Base-by-base conservation (phyloP, 1,284 basidiomycete species). In the Tilletia walkeri region DNA sequence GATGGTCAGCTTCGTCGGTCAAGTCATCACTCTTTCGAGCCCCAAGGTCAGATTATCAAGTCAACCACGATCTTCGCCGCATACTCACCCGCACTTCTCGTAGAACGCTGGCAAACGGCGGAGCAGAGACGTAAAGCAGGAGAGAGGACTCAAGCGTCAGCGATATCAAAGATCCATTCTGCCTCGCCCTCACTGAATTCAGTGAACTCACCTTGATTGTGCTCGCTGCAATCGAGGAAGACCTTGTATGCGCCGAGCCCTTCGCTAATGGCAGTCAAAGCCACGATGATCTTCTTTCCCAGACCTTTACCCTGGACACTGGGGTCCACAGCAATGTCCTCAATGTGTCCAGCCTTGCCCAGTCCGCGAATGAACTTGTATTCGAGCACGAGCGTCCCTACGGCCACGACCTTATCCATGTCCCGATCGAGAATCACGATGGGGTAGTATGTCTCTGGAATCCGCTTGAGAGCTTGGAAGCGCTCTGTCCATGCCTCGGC, bases 291-390 rank as follows among this genome's bases (percentile, higher is more conserved):
- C 75, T 90, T 87, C 84, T 93, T 86, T 0, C 95, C 95, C 41
- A 99, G 88, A 80, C 92, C 92, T 85, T 91, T 92, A 53, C 95
- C 95, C 86, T 96, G 93, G 84, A 90, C 89, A 59, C 85, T 86
- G 84, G 90, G 89, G 84, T 92, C 90, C 3, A 98, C 95, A 1
- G 93, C 94, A 75, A 99, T 97, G 83, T 99, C 95, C 85, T 99
- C 95, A 73, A 99, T 95, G 83, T 99, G 95, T 0, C 94, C 95
- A 9, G 93, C 92, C 70, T 87, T 86, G 24, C 92, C 92, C 18
- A 91, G 86, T 7, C 88, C 89, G 34, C 94, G 88, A 30, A 94
- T 86, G 87, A 98, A 97, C 86, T 99, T 98, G 86, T 90, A 90
- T 84, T 97, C 94, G 73, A 95, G 84, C 81, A 98, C 89, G 66